A percentile compares a stretch with the other conserved stretches of the same genome.
phyloP scores from a whole-genome alignment of 805 yeast genomes.

The Blastobotrys parvus region DNA sequence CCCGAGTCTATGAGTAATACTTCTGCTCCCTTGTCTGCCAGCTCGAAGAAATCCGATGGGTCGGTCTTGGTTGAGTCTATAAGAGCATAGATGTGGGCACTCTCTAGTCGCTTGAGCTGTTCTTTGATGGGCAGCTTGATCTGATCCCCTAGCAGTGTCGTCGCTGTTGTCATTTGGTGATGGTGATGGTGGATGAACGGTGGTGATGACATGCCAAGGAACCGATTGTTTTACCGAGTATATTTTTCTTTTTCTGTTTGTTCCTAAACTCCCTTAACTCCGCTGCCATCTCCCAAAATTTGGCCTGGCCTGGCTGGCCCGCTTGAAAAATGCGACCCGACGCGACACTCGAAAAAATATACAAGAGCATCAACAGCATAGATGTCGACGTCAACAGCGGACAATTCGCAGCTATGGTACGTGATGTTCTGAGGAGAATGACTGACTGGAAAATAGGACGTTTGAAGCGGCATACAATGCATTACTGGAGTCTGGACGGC shows the following conservation, averaged over 20 bases:
- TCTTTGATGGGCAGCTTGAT: slow-evolving; percentile 3
- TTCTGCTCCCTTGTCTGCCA: slow-evolving; percentile 9
- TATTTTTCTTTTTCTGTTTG: too few relatives aligned
- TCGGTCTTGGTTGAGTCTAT: slow-evolving; percentile 14
- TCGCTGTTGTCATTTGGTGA: neutral
- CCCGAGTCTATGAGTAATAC: slow-evolving; percentile 14
- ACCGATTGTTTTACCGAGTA: too few relatives aligned
- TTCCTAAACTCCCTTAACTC: too few relatives aligned
- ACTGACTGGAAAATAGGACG: slow-evolving; percentile 5
- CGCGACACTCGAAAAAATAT: too few relatives aligned
- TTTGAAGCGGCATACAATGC: slow-evolving; percentile 14
- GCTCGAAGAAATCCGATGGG: slow-evolving; percentile 13
- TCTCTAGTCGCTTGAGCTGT: slow-evolving; percentile 1
- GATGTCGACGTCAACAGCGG: too few relatives aligned
- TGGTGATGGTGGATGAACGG: neutral
- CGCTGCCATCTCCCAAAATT: too few relatives aligned
- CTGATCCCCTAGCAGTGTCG: slow-evolving; percentile 3
- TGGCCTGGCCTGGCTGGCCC: too few relatives aligned
- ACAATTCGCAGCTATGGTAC: neutral
- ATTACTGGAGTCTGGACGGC: neutral
- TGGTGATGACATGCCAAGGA: too few relatives aligned
- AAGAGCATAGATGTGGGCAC: neutral
- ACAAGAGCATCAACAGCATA: too few relatives aligned
- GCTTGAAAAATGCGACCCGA: too few relatives aligned
- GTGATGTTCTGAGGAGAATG: neutral